phyloP scores from a whole-genome alignment of 2,329 filamentous ascomycete species.

The Colletotrichum liriopes region DNA sequence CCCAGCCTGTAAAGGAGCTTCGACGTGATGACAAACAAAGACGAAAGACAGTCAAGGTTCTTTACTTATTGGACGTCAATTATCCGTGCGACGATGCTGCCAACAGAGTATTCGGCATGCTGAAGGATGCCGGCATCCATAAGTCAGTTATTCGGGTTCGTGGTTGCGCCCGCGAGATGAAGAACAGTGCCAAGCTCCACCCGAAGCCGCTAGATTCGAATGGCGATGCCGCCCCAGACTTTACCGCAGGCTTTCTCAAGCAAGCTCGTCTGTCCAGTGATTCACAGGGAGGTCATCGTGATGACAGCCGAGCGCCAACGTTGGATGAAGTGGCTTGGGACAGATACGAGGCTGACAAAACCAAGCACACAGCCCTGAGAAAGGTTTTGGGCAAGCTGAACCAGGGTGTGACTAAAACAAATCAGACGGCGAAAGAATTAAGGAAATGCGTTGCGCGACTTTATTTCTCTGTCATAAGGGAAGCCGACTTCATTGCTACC shows the following conservation, averaged over 20 bases:
- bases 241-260: constrained; percentile 33
- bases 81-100: constrained; percentile 63
- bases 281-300: neutral
- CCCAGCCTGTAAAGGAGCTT: neutral
- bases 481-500: constrained; percentile 62
- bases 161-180: constrained; percentile 39
- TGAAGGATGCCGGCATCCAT: constrained; percentile 54
- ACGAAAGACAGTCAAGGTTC: constrained; percentile 49
- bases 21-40: neutral
- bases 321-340: constrained; percentile 62
- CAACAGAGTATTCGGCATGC: constrained; percentile 57
- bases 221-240: constrained; percentile 28
- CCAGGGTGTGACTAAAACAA: constrained; percentile 42
- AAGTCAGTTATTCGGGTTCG: constrained; percentile 40
- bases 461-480: constrained; percentile 56
- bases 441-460: constrained; percentile 52
- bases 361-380: constrained; percentile 53
- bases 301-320: constrained; percentile 48
- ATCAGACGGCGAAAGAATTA: constrained; percentile 43
- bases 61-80: constrained; percentile 65
- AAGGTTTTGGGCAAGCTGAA: constrained; percentile 53
- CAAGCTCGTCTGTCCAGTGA: constrained; percentile 11
- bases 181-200: constrained; percentile 31
- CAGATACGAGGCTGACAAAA: constrained; percentile 53
- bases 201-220: constrained; percentile 36